phyloP scores from a whole-genome alignment of 805 yeast genomes.

The Ogataea polymorpha region DNA sequence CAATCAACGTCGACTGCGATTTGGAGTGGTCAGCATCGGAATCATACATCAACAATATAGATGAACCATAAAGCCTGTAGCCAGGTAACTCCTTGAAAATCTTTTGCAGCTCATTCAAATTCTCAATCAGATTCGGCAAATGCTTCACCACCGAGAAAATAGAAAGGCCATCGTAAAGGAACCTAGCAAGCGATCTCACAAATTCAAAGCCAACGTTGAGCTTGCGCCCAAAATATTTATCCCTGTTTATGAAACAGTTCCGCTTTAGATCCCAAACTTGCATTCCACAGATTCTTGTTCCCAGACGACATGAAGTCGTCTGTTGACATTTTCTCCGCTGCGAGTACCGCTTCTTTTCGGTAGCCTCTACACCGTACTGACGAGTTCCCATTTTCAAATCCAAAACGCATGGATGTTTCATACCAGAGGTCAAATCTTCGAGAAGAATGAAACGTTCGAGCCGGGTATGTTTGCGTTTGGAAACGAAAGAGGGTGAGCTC shows the following conservation, averaged over 20 bases:
- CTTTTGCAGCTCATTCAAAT: constrained; percentile 53
- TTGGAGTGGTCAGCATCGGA: constrained; percentile 39
- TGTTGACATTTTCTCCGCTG: constrained; percentile 77
- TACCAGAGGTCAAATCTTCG: constrained; percentile 85
- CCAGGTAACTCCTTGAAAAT: constrained; percentile 60
- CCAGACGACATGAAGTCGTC: constrained; percentile 79
- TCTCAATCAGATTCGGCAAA: constrained; percentile 62
- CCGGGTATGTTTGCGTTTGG: constrained; percentile 38
- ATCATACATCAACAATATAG: constrained; percentile 85
- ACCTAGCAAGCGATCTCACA: constrained; percentile 68
- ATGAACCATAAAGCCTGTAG: constrained; percentile 89
- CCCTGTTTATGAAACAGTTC: constrained; percentile 59
- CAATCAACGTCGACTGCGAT: constrained; percentile 30
- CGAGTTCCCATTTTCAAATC: constrained; percentile 98
- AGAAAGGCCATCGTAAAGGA: constrained; percentile 71
- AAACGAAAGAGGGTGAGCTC: constrained; percentile 3
- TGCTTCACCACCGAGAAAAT: constrained; percentile 58
- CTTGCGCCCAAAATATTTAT: constrained; percentile 89
- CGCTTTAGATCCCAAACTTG: constrained; percentile 65
- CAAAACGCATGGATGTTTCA: constrained; percentile 83
- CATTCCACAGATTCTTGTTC: constrained; percentile 94
- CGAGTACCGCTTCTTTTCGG: constrained; percentile 62
- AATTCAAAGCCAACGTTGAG: constrained; percentile 72
- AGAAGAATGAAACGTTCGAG: constrained; percentile 80
- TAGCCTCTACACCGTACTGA: constrained; percentile 96